A percentile compares a stretch with the other conserved stretches of the same genome.
Conservation (phyloP, 768 basidiomycete genomes). For the Hygrocybe coccinea region DNA sequence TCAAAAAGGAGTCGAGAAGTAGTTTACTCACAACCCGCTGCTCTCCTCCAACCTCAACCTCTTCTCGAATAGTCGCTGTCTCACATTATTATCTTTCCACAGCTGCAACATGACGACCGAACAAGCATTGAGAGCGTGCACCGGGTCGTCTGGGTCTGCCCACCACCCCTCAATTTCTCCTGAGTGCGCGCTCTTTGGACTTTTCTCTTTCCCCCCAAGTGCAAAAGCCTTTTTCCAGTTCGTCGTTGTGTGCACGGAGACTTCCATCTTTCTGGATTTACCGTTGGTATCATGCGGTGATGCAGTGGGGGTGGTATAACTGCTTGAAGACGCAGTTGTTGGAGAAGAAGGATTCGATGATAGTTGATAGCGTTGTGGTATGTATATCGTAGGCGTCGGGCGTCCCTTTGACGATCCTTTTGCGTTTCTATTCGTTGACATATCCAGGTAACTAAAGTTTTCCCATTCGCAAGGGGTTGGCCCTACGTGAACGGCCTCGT, state of each 20-base stretch:
- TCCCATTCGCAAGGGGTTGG: constrained; percentile 38
- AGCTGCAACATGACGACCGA: constrained; percentile 64
- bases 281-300: constrained; percentile 28
- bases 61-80: constrained; percentile 57
- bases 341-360: constrained; percentile 30
- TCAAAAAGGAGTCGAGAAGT: constrained; percentile 7
- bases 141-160: constrained; percentile 81
- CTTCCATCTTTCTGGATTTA: constrained; percentile 44
- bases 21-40: constrained; percentile 69
- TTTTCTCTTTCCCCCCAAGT: constrained; percentile 55
- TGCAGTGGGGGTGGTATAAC: constrained; percentile 7
- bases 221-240: constrained; percentile 70
- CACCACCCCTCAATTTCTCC: constrained; percentile 77
- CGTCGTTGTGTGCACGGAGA: constrained; percentile 53
- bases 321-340: constrained; percentile 22
- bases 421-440: constrained; percentile 18
- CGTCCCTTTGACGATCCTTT: constrained; percentile 37
- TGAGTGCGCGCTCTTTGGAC: constrained; percentile 64
- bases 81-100: constrained; percentile 71
- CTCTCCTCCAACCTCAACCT: constrained; percentile 71
- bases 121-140: constrained; percentile 62
- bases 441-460: constrained; percentile 24
- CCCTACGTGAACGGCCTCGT: constrained; percentile 58
- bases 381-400: constrained; percentile 46
- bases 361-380: constrained; percentile 36